These are phyloP conservation scores for Botrytis fabae DNA, from an alignment of 2,329 filamentous ascomycete genomes.

Conservation along the genomic window DNA sequence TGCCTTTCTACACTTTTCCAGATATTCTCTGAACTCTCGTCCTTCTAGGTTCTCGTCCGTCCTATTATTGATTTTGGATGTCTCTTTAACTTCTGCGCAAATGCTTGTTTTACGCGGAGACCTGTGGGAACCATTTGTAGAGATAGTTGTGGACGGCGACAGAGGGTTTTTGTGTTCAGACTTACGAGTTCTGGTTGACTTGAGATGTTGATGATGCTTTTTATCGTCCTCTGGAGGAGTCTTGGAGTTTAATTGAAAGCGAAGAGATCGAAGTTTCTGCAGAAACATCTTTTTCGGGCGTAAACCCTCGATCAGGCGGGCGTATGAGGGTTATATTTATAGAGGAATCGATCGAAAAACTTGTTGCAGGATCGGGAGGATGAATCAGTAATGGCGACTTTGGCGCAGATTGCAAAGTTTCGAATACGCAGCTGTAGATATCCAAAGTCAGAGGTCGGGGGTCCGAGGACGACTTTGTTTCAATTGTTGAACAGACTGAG, in stretches of 20 bases:
- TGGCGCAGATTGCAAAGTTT: background rate
- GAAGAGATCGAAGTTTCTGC: constrained; percentile 20
- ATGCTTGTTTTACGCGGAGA: background rate
- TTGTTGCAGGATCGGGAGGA: background rate
- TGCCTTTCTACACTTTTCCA: constrained; percentile 20
- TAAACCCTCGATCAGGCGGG: background rate
- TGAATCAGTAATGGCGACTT: background rate
- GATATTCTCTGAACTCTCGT: constrained; percentile 17
- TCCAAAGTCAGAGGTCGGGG: background rate
- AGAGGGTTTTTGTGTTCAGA: constrained; percentile 17
- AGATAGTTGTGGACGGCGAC: constrained; percentile 17
- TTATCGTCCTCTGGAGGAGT: background rate
- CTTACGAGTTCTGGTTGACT: background rate
- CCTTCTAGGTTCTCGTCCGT: constrained; percentile 1
- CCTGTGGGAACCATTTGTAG: constrained; percentile 5
- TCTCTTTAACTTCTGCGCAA: background rate
- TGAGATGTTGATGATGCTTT: background rate
- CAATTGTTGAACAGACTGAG: background rate
- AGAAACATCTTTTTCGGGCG: background rate
- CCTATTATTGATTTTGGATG: background rate
- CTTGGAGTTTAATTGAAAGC: constrained; percentile 1
- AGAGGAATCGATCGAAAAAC: no score
- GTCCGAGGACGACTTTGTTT: background rate
- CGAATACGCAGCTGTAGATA: background rate
- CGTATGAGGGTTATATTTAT: no score